A percentile compares a stretch with the other conserved stretches of the same genome.
These are phyloP conservation scores for Pseudogymnoascus sp. DNA, from an alignment of 2,329 filamentous ascomycete species.

Conservation along the genomic window DNA sequence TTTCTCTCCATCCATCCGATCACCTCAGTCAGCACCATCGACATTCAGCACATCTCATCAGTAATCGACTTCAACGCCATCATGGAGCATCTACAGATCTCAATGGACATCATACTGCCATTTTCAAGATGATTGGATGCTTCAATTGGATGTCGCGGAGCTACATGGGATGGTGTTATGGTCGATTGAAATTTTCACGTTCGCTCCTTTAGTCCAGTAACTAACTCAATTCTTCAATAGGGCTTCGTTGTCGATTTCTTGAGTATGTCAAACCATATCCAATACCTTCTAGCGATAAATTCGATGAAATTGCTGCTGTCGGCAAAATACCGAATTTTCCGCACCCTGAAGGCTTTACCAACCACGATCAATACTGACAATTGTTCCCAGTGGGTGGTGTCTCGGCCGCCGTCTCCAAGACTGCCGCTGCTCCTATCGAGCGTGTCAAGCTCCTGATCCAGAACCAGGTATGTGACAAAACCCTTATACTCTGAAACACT, in stretches of 20 bases:
- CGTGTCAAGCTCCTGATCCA: constrained; percentile 99
- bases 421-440: constrained; percentile 98
- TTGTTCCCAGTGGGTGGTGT: constrained; percentile 87
- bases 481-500: constrained; percentile 7
- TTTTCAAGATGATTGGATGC: neutral
- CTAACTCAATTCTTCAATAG: constrained; percentile 33
- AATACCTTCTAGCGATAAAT: neutral
- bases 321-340: constrained; percentile 3
- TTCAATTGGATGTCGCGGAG: constrained; percentile 14
- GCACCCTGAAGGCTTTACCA: neutral
- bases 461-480: constrained; percentile 76
- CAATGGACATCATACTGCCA: constrained; percentile 18
- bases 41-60: constrained; percentile 8
- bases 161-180: constrained; percentile 8
- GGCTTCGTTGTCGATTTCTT: constrained; percentile 97
- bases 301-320: neutral
- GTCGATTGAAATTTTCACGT: constrained; percentile 17
- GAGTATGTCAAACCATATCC: constrained; percentile 61
- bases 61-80: constrained; percentile 19
- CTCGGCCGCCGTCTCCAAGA: constrained; percentile 99
- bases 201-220: constrained; percentile 13
- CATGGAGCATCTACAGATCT: constrained; percentile 17
- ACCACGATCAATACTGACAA: constrained; percentile 19
- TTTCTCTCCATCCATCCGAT: constrained; percentile 9
- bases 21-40: neutral